A percentile compares a stretch with the other conserved stretches of the same genome.
These are phyloP conservation scores for Selenicereus undatus DNA, from an alignment of 148 eudicot genomes.

Conservation along the genomic window DNA sequence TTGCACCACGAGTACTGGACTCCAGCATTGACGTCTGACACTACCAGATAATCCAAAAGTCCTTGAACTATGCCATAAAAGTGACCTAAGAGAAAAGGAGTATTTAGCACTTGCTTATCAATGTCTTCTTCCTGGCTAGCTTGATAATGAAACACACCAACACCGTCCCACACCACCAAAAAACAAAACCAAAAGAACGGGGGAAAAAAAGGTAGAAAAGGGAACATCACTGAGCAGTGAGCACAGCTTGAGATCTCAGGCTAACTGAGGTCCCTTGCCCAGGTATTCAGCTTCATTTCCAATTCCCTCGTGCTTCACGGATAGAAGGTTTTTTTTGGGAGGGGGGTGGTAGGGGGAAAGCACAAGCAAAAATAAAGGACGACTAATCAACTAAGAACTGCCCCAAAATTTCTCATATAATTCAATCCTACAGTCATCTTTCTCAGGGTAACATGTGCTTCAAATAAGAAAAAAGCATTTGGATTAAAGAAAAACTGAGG, in stretches of 20 bases:
- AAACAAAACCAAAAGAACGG: background rate
- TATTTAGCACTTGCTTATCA: background rate
- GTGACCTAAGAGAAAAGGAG: background rate
- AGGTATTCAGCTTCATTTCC: background rate
- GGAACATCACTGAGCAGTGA: background rate
- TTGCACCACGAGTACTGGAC: too few relatives aligned
- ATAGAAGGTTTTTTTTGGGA: background rate
- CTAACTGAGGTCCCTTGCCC: background rate
- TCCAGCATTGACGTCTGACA: too few relatives aligned
- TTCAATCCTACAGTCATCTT: constrained; percentile 13
- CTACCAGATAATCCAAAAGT: background rate
- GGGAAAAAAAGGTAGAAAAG: too few relatives aligned
- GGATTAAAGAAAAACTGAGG: constrained; percentile 7
- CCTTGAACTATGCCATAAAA: background rate
- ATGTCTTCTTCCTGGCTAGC: background rate
- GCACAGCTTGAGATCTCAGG: background rate
- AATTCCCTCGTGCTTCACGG: background rate
- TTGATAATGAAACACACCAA: background rate
- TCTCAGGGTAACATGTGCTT: constrained; percentile 17
- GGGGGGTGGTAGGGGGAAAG: background rate
- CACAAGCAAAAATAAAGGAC: background rate
- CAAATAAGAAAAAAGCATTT: constrained; percentile 5
- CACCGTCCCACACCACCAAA: background rate
- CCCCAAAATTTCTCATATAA: constrained; percentile 13
- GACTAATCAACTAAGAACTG: background rate